Evolutionary conservation across 352 stramenopile species (phyloP), one percentile per base, ranked within the genome.

Genomic region (Phytophthora quininea): DNA sequence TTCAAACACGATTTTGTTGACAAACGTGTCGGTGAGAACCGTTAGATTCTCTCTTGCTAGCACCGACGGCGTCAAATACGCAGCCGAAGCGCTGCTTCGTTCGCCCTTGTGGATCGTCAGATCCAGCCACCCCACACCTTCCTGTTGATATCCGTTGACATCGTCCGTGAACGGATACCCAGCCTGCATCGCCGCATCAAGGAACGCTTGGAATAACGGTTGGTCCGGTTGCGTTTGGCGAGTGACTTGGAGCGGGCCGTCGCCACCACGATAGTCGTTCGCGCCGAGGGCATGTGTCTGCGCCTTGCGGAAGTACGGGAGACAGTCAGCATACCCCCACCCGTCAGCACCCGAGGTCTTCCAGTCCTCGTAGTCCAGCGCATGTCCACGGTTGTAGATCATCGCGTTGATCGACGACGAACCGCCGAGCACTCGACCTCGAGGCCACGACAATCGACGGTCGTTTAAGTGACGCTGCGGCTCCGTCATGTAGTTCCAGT

Each of bases 331-430:
- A 54, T 95, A 96, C 63, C 84, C 85, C 89, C 88, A 95, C 24
- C 86, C 82, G 0, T 65, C 55, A 29, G 86, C 86, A 35, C 86
- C 84, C 46, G 72, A 76, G 0, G 54, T 51, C 35, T 90, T 56
- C 89, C 89, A 96, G 57, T 90, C 83, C 47, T 96, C 76, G 56
- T 95, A 96, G 73, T 95, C 89, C 60, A 86, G 65, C 32, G 84
- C 83, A 65, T 96, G 82, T 0, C 89, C 89, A 30, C 88, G 87
- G 55, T 90, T 92, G 75, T 96, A 96, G 24, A 96, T 86, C 89
- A 96, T 96, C 9, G 87, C 88, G 42, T 96, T 95, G 42, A 96
- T 77, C n/a, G 84, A 95, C 15, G 87, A 95, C 14, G 87, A 96
- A 11, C 89, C 89, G 14, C 89, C 88, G 31, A 96, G 76, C 29